A percentile compares a stretch with the other conserved stretches of the same genome.
Evolutionary conservation across 129 eudicot genomes (phyloP).

Genomic region (Oenanthe sinensis): DNA sequence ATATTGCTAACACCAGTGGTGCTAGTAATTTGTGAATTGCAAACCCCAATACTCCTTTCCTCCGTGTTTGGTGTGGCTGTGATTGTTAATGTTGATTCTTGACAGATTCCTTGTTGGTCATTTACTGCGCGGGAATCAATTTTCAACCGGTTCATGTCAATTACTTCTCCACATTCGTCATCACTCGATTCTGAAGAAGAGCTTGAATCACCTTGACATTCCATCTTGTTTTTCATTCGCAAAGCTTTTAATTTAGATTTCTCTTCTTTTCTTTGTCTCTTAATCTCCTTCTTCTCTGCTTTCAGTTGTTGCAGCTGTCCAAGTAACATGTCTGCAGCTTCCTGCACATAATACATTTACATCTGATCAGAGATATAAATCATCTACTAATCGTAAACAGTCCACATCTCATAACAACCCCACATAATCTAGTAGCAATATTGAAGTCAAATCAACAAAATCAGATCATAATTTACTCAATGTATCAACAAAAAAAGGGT

Average conservation of each 20-base stretch:
- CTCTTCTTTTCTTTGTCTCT: slow-evolving; percentile 49
- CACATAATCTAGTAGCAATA: background rate
- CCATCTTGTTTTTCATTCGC: slow-evolving; percentile 12
- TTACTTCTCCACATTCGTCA: slow-evolving; percentile 45
- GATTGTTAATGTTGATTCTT: background rate
- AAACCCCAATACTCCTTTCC: background rate
- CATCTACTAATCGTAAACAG: background rate
- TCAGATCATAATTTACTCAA: background rate
- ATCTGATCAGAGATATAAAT: background rate
- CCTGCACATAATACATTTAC: slow-evolving; percentile 28
- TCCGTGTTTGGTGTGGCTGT: background rate
- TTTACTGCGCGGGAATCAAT: background rate
- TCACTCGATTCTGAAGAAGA: slow-evolving; percentile 67
- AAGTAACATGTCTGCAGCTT: slow-evolving; percentile 55
- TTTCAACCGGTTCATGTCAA: slow-evolving; percentile 40
- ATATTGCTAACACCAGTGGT: background rate
- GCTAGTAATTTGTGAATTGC: background rate
- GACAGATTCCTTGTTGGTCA: background rate
- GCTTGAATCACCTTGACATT: slow-evolving; percentile 30
- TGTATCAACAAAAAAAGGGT: background rate
- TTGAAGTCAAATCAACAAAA: background rate
- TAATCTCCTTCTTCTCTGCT: slow-evolving; percentile 49
- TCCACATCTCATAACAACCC: background rate
- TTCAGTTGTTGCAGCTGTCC: slow-evolving; percentile 51
- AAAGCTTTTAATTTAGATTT: slow-evolving; percentile 34